Evolutionary conservation across 495 filamentous ascomycete species (phyloP).

Genomic region (Aspergillus sparsus): DNA sequence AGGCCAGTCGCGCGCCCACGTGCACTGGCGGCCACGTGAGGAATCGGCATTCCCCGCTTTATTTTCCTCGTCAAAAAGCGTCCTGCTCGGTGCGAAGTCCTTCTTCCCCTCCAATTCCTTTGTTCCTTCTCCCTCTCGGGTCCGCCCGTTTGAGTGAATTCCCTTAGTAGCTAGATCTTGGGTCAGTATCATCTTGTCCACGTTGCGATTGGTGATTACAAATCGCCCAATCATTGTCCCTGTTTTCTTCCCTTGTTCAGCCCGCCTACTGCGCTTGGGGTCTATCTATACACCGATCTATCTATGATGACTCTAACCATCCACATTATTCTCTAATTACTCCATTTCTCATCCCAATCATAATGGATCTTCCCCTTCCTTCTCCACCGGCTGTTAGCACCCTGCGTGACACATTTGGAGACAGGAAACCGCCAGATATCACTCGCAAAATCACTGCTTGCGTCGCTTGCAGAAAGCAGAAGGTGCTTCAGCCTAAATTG

Average conservation of each 20-base stretch:
- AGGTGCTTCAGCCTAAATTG: constrained; percentile 21
- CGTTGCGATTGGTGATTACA: too few relatives aligned
- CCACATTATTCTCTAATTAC: neutral
- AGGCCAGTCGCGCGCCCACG: constrained; percentile 1
- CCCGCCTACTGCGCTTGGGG: too few relatives aligned
- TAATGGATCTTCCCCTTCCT: neutral
- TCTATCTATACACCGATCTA: too few relatives aligned
- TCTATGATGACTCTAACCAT: too few relatives aligned
- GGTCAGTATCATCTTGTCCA: too few relatives aligned
- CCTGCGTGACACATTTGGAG: constrained; percentile 26
- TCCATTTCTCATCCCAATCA: neutral
- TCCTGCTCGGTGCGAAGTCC: neutral
- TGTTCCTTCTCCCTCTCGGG: too few relatives aligned
- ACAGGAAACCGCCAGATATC: constrained; percentile 39
- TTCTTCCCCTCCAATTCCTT: neutral
- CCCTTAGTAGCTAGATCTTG: too few relatives aligned
- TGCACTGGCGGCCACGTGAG: constrained; percentile 1
- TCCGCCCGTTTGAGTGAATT: too few relatives aligned
- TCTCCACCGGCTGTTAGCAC: neutral
- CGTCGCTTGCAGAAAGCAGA: constrained; percentile 43
- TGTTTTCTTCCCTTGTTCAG: too few relatives aligned
- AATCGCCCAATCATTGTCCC: too few relatives aligned
- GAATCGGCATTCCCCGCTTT: neutral
- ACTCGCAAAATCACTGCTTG: constrained; percentile 43
- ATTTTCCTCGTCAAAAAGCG: neutral